Evolutionary conservation across 164 flowering plant genomes (phyloP).

Genomic region (Nymphaea thermarum): DNA sequence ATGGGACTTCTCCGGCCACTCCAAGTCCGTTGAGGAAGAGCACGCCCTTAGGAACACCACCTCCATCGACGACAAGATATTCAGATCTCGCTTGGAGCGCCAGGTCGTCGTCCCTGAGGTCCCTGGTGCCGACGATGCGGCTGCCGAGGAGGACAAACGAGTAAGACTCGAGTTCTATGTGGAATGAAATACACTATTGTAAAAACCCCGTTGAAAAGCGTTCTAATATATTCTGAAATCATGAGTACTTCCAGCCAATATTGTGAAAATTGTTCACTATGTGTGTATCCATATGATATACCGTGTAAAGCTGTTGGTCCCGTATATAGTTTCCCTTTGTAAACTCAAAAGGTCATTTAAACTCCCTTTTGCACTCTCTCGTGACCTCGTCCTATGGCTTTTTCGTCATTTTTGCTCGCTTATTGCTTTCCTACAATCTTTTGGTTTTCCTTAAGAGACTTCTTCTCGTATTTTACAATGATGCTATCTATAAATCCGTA

Average conservation of each 20-base stretch:
- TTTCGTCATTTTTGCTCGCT: too few species aligned
- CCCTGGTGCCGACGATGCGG: conserved; percentile 19
- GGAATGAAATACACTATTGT: neutral
- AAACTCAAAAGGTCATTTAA: too few species aligned
- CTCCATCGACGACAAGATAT: conserved; percentile 70
- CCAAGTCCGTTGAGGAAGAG: conserved; percentile 76
- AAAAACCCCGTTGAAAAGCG: neutral
- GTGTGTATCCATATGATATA: too few species aligned
- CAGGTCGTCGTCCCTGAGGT: conserved; percentile 11
- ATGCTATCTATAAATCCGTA: too few species aligned
- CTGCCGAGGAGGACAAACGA: conserved; percentile 36
- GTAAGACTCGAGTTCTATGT: conserved; percentile 17
- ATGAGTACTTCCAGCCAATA: neutral
- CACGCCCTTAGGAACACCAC: conserved; percentile 82
- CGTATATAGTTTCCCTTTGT: too few species aligned
- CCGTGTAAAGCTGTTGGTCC: too few species aligned
- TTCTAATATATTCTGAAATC: neutral
- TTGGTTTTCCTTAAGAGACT: too few species aligned
- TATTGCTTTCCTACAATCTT: too few species aligned
- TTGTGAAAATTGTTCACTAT: neutral
- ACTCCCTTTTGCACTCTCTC: too few species aligned
- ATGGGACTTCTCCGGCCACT: conserved; percentile 76
- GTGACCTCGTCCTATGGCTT: too few species aligned
- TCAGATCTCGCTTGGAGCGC: conserved; percentile 33
- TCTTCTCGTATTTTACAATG: too few species aligned